A percentile compares a stretch with the other conserved stretches of the same genome.
phyloP scores from a whole-genome alignment of 345 rosid genomes.

The Acer yangbiense region DNA sequence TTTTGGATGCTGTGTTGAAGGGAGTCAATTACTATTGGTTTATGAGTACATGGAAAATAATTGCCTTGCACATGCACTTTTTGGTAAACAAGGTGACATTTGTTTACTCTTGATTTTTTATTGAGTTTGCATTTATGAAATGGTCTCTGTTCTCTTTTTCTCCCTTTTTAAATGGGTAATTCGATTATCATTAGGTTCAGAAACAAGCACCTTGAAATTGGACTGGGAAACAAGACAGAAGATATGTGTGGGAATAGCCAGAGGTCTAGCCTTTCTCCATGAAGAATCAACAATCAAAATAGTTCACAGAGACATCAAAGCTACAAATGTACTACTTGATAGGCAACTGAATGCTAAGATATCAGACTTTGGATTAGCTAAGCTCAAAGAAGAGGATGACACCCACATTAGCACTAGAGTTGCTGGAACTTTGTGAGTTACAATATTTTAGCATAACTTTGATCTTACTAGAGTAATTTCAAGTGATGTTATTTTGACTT shows the following conservation, averaged over 20 bases:
- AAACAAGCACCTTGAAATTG: constrained; percentile 27
- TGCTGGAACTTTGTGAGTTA: constrained; percentile 66
- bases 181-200: constrained; percentile 23
- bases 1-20: constrained; percentile 36
- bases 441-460: neutral
- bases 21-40: constrained; percentile 40
- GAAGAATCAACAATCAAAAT: constrained; percentile 55
- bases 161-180: neutral
- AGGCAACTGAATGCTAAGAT: constrained; percentile 52
- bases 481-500: neutral
- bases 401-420: constrained; percentile 60
- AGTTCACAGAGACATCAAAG: constrained; percentile 69
- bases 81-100: constrained; percentile 44
- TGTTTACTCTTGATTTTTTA: neutral
- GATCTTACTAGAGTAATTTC: neutral
- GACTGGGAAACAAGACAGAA: constrained; percentile 50
- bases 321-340: constrained; percentile 58
- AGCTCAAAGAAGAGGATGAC: constrained; percentile 45
- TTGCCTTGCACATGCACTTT: constrained; percentile 43
- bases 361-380: constrained; percentile 68
- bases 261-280: constrained; percentile 61
- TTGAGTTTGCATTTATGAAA: neutral
- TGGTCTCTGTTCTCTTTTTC: neutral
- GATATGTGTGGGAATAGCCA: constrained; percentile 62
- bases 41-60: constrained; percentile 79